phyloP scores from a whole-genome alignment of 345 rosid species.

The Populus simonii region DNA sequence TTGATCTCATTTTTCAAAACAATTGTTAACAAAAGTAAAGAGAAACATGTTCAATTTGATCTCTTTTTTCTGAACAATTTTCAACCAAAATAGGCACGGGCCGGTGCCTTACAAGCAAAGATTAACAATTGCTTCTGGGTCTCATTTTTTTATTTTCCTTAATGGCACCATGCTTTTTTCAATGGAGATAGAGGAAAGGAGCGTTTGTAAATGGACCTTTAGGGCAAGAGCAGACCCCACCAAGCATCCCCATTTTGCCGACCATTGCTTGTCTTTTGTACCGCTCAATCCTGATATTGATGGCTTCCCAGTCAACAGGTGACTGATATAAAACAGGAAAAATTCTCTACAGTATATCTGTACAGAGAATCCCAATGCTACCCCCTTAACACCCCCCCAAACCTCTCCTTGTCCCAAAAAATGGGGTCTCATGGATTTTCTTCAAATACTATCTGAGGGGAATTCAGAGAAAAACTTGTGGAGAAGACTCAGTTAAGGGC shows the following conservation, averaged over 20 bases:
- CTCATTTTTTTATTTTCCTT: background rate
- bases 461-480: background rate
- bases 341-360: background rate
- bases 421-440: background rate
- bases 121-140: background rate
- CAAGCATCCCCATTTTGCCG: conserved; percentile 28
- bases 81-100: background rate
- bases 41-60: no score
- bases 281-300: conserved; percentile 17
- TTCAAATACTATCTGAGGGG: background rate
- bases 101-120: background rate
- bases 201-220: conserved; percentile 25
- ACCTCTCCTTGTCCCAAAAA: background rate
- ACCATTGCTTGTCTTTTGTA: conserved; percentile 16
- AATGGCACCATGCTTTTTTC: background rate
- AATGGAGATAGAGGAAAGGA: conserved; percentile 13
- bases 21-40: no score
- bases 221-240: conserved; percentile 21
- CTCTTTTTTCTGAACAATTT: no score
- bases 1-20: no score
- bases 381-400: background rate
- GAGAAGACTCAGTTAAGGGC: background rate
- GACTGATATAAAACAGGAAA: background rate
- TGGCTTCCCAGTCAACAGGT: background rate
- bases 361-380: background rate